phyloP scores from a whole-genome alignment of 306 rosid species.

The Pterocarpus santalinus region DNA sequence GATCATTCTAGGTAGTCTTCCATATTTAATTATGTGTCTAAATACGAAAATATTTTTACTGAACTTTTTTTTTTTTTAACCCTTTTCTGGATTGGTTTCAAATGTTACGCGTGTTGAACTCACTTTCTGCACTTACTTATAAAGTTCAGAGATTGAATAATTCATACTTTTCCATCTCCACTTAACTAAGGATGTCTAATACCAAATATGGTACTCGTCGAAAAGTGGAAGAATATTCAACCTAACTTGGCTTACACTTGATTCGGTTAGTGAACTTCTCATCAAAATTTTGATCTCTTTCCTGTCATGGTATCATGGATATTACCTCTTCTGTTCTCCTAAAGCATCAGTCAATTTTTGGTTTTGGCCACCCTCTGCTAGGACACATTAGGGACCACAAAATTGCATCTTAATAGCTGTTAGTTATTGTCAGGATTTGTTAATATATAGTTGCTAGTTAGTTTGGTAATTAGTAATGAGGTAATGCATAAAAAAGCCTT shows the following conservation, averaged over 20 bases:
- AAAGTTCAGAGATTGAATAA: neutral
- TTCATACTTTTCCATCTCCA: conserved; percentile 5
- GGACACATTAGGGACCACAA: too few species aligned
- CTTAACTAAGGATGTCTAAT: neutral
- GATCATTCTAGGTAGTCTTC: neutral
- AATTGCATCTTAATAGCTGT: too few species aligned
- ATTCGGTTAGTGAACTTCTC: neutral
- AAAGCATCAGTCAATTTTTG: too few species aligned
- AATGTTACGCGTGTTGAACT: neutral
- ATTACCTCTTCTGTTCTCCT: too few species aligned
- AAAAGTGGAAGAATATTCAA: neutral
- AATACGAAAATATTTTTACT: neutral
- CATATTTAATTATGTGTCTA: neutral
- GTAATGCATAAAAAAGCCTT: too few species aligned
- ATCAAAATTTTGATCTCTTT: too few species aligned
- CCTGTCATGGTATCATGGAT: too few species aligned
- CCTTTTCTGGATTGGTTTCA: neutral
- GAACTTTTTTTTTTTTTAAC: neutral
- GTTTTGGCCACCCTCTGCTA: too few species aligned
- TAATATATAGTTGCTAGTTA: too few species aligned
- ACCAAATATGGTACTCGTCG: neutral
- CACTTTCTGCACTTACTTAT: neutral
- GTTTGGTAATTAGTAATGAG: too few species aligned
- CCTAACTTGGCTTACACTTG: neutral
- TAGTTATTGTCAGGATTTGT: too few species aligned